Percentiles rank a stretch among this genome's conserved stretches.
phyloP scores from a whole-genome alignment of 2,329 filamentous ascomycete species.

The Blastomyces gilchristii region DNA sequence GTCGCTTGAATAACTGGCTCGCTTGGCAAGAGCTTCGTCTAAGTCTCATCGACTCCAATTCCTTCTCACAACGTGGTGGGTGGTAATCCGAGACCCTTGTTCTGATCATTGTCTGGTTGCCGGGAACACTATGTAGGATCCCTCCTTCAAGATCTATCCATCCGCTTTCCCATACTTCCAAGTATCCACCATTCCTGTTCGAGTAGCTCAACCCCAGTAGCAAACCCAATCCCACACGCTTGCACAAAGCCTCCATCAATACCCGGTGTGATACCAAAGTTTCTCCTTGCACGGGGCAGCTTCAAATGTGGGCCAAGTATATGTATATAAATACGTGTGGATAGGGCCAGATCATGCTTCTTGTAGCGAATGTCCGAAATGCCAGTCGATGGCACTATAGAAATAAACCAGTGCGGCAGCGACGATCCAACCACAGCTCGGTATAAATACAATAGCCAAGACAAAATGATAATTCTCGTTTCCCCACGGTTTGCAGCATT shows the following conservation, averaged over 20 bases:
- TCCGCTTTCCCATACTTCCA: background rate
- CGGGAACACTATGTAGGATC: conserved; percentile 3
- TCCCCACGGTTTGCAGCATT: background rate
- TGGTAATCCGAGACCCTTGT: conserved; percentile 1
- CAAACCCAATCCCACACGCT: background rate
- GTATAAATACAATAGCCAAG: background rate
- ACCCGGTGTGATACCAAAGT: background rate
- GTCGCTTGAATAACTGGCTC: conserved; percentile 31
- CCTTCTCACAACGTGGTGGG: conserved; percentile 1
- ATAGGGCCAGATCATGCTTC: background rate
- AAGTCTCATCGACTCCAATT: conserved; percentile 18
- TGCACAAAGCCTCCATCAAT: background rate
- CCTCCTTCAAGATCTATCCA: conserved; percentile 2
- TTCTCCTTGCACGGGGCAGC: background rate
- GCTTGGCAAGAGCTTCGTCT: conserved; percentile 22
- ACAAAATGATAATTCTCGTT: background rate
- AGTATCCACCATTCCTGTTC: background rate
- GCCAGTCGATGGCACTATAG: background rate
- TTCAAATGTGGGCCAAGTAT: background rate
- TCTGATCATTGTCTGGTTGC: conserved; percentile 1
- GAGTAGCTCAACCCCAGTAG: background rate
- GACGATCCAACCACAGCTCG: background rate
- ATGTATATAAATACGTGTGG: background rate
- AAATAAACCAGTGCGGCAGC: background rate
- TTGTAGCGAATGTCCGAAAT: background rate